These are phyloP conservation scores for Coniosporium apollinis DNA, from an alignment of 495 filamentous ascomycete species.

Conservation along the genomic window DNA sequence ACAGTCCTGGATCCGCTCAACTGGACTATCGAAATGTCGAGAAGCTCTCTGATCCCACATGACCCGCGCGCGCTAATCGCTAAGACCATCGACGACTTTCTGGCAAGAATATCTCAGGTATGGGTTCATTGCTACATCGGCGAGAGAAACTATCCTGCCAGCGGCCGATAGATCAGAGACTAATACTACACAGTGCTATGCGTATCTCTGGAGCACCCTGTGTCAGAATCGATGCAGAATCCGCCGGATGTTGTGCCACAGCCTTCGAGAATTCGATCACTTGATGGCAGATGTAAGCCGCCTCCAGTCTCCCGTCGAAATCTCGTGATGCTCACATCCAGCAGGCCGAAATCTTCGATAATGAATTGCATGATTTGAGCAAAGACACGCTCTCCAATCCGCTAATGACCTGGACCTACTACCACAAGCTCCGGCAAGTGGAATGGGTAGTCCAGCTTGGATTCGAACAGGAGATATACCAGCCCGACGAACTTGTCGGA, in stretches of 20 bases:
- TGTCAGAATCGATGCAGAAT: conserved; percentile 85
- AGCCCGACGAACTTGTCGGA: conserved; percentile 64
- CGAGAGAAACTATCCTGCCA: background rate
- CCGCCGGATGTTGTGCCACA: conserved; percentile 67
- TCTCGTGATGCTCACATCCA: background rate
- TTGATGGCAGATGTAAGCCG: conserved; percentile 50
- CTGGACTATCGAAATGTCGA: conserved; percentile 58
- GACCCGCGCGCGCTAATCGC: conserved; percentile 65
- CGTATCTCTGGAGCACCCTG: conserved; percentile 45
- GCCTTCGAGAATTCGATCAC: conserved; percentile 66
- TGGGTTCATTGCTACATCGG: background rate
- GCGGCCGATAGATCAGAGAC: conserved; percentile 1
- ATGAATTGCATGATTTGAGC: conserved; percentile 45
- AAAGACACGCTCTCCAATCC: conserved; percentile 53
- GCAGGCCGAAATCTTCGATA: conserved; percentile 59
- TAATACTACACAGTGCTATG: conserved; percentile 1
- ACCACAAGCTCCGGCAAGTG: conserved; percentile 75
- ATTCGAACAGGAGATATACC: conserved; percentile 88
- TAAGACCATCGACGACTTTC: conserved; percentile 63
- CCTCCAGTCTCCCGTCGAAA: background rate
- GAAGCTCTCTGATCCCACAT: too few relatives aligned
- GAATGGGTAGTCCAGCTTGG: conserved; percentile 80
- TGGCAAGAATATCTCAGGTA: conserved; percentile 48
- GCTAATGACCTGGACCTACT: conserved; percentile 74
- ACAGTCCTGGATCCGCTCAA: conserved; percentile 54